These are phyloP conservation scores for Millerozyma acaciae DNA, from an alignment of 805 yeast species.

Conservation along the genomic window DNA sequence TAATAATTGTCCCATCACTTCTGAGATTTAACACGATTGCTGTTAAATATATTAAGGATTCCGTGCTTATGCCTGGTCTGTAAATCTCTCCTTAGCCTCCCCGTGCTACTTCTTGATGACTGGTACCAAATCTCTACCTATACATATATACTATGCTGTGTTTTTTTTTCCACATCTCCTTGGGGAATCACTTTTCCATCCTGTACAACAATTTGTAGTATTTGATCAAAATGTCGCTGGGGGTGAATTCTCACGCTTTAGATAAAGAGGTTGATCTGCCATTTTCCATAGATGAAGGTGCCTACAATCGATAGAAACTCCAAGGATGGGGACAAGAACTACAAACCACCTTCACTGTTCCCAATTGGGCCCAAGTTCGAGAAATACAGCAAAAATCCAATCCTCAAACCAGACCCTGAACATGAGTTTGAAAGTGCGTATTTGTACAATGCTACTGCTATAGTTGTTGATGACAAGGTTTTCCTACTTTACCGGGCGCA, in stretches of 20 bases:
- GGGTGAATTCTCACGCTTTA: no score
- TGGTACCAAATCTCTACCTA: no score
- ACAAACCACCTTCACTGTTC: constrained; percentile 31
- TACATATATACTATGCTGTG: not conserved
- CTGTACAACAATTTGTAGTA: no score
- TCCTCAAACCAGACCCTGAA: constrained; percentile 34
- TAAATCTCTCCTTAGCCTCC: no score
- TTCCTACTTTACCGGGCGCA: constrained; percentile 39
- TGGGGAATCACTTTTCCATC: no score
- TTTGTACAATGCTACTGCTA: constrained; percentile 41
- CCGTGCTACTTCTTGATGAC: no score
- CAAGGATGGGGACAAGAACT: constrained; percentile 27
- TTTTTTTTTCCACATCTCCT: no score
- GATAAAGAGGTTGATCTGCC: not conserved
- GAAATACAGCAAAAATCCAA: constrained; percentile 34
- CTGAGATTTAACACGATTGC: no score
- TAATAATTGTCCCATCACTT: constrained; percentile 64
- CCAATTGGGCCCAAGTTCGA: constrained; percentile 40
- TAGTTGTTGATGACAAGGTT: constrained; percentile 35
- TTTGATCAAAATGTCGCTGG: no score
- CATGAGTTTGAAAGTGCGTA: constrained; percentile 36
- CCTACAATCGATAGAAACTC: constrained; percentile 26
- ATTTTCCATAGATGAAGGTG: constrained; percentile 17
- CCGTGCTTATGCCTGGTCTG: no score
- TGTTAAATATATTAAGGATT: no score